Evolutionary conservation across 129 eudicot species (phyloP).

Genomic region (Helianthus tuberosus): DNA sequence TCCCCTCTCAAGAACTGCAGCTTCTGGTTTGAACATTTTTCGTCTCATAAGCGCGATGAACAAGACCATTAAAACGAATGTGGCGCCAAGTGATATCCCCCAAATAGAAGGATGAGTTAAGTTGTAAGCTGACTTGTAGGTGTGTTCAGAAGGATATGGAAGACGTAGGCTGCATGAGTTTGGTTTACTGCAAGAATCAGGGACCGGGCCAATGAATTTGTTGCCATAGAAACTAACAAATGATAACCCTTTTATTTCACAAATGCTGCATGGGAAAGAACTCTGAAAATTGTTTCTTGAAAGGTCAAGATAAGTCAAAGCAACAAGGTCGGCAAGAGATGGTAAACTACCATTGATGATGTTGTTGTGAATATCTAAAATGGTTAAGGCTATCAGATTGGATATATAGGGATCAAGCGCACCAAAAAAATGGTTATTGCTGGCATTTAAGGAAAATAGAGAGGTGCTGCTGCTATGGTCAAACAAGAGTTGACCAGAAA

Average conservation of each 20-base stretch:
- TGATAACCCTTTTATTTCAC: conserved; percentile 62
- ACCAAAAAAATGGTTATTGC: conserved; percentile 69
- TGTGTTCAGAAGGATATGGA: conserved; percentile 35
- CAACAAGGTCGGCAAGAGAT: conserved; percentile 51
- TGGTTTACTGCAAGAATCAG: conserved; percentile 56
- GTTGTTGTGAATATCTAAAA: conserved; percentile 84
- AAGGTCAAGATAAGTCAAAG: conserved; percentile 83
- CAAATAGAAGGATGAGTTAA: conserved; percentile 46
- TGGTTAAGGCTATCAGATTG: conserved; percentile 63
- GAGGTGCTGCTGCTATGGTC: conserved; percentile 41
- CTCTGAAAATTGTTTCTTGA: conserved; percentile 56
- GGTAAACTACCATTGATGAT: conserved; percentile 68
- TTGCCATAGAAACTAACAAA: conserved; percentile 63
- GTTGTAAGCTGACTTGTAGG: conserved; percentile 28
- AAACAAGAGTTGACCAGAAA: conserved; percentile 57
- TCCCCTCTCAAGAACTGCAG: conserved; percentile 34
- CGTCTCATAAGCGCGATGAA: conserved; percentile 42
- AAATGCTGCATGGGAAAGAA: conserved; percentile 69
- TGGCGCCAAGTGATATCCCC: conserved; percentile 47
- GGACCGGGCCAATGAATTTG: conserved; percentile 55
- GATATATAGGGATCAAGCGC: conserved; percentile 59
- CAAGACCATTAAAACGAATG: conserved; percentile 42
- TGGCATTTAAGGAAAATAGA: conserved; percentile 73
- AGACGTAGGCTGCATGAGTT: conserved; percentile 42
- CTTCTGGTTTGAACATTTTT: conserved; percentile 45